These are phyloP conservation scores for Fomitopsis serialis DNA, from an alignment of 768 basidiomycete genomes.

Conservation along the genomic window DNA sequence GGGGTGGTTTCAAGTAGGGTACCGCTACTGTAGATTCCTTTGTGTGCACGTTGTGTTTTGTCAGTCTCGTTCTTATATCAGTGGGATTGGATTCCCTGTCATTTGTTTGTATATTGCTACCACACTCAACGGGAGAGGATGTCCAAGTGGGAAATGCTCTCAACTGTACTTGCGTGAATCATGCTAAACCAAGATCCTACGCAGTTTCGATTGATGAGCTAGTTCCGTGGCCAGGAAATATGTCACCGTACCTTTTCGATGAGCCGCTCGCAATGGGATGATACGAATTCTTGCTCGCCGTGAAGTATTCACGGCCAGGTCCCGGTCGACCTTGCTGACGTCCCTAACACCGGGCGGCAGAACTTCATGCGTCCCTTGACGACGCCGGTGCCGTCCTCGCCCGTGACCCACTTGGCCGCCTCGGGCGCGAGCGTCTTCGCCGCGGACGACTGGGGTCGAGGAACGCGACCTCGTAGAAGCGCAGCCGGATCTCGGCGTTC, in stretches of 20 bases:
- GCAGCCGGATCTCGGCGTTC: conserved; percentile 74
- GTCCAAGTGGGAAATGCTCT: background rate
- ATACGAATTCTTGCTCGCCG: conserved; percentile 44
- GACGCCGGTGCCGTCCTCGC: conserved; percentile 46
- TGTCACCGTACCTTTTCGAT: conserved; percentile 62
- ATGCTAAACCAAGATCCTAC: conserved; percentile 15
- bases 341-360: conserved; percentile 65
- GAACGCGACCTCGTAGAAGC: conserved; percentile 74
- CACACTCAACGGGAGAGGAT: background rate
- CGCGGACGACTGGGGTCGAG: conserved; percentile 38
- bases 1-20: conserved; percentile 74
- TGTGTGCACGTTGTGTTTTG: background rate
- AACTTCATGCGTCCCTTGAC: conserved; percentile 85
- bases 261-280: conserved; percentile 71
- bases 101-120: background rate
- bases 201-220: background rate
- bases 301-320: conserved; percentile 50
- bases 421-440: conserved; percentile 46
- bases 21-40: background rate
- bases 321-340: conserved; percentile 45
- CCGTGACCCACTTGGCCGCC: conserved; percentile 67
- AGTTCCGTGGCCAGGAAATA: background rate
- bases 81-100: background rate
- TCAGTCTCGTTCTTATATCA: background rate
- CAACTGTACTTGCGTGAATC: background rate